Evolutionary conservation across 2,329 filamentous ascomycete species (phyloP), one percentile per base, ranked within the genome.

Genomic region (Phaeomoniella chlamydospora): DNA sequence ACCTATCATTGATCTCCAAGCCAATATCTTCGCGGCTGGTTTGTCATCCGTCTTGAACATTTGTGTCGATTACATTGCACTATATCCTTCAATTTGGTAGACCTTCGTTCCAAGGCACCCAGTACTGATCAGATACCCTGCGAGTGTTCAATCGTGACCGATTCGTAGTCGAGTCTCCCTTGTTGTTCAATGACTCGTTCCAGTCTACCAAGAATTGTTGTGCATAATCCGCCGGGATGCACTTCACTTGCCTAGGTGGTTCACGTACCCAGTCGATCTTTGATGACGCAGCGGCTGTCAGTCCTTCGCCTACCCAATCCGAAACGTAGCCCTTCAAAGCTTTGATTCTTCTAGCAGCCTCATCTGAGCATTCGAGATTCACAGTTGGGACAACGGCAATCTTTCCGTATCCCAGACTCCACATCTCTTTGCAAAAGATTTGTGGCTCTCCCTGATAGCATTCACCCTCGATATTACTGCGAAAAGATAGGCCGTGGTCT

Each of bases 341-440:
- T 49, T 74, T 76, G 29, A 72, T 63, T 38, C 50, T 50, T 34
- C 45, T 51, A 1, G 57, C 65, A 3, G 52, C 54, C 2, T 64
- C 57, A 40, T 71, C 54, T 3, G 59, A 59, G 44, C 76, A 74
- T 39, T 65, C 70, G 2, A 76, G 49, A 42, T 70, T 73, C 2
- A 76, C 62, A 2, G 57, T 60, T 0, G 72, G 71, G 6, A 75
- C 57, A 1, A 72, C 67, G 0, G 71, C 70, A 41, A 75, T 70
- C 43, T 61, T 68, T 11, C 63, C 57, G 39, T 60, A 61, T 2
- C 67, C 67, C 4, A 48, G 43, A 10, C 45, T 56, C 68, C 70
- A 77, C 44, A 75, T 38, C 41, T 76, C 71, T 39, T 74, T 75
- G 42, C 66, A 68, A 31, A 75, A 67, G 9, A 74, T 46, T 37